These are phyloP conservation scores for Capsicum rhomboideum DNA, from an alignment of 257 asterid genomes.

Conservation along the genomic window DNA sequence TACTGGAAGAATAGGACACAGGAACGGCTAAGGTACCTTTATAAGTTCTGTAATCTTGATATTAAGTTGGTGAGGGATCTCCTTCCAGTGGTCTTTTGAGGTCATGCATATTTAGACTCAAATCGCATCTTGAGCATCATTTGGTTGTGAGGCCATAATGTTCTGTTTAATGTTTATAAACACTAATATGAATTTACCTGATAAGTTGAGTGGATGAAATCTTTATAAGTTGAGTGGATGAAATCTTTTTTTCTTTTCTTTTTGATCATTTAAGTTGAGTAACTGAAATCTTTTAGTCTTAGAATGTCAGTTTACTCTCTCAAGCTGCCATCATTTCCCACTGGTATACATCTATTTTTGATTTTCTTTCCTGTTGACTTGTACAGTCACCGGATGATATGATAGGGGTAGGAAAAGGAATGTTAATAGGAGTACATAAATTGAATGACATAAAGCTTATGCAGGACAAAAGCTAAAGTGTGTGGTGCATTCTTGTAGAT, in stretches of 20 bases:
- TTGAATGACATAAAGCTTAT: background rate
- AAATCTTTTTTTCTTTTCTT: background rate
- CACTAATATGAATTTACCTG: background rate
- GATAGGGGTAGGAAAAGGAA: background rate
- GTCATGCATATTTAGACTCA: background rate
- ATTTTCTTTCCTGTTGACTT: background rate
- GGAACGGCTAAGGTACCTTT: slow-evolving; percentile 63
- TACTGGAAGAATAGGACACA: slow-evolving; percentile 88
- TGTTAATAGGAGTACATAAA: background rate
- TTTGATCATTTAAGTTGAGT: background rate
- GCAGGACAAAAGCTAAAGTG: background rate
- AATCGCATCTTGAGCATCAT: background rate
- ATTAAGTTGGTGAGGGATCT: background rate
- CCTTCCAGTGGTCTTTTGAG: background rate
- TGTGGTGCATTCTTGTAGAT: background rate
- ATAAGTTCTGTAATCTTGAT: background rate
- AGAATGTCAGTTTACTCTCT: background rate
- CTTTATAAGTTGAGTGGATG: background rate
- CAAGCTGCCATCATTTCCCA: background rate
- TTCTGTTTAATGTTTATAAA: background rate
- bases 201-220: background rate
- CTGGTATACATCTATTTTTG: background rate
- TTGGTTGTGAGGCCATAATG: background rate
- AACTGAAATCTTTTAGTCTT: too few relatives aligned
- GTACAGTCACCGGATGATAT: background rate